Evolutionary conservation across 192 early-diverging fungal genomes (phyloP).

Genomic region (Backusella tarrabulga): DNA sequence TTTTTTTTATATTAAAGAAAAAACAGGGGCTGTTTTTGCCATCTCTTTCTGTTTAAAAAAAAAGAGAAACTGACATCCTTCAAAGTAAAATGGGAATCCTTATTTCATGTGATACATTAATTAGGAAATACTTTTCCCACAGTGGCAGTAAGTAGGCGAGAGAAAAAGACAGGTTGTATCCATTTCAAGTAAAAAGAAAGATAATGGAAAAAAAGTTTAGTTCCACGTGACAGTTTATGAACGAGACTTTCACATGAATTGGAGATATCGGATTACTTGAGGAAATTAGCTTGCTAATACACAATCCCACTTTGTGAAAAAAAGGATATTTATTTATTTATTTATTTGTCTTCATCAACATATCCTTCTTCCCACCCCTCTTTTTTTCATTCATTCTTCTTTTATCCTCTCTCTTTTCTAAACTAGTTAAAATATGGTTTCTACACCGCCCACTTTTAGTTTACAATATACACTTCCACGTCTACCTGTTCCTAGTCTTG

Average conservation of each 20-base stretch:
- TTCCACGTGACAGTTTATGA: neutral
- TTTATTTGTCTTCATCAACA: neutral
- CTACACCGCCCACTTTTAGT: conserved; percentile 33
- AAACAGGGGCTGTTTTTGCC: neutral
- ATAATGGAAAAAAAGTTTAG: neutral
- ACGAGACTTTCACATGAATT: neutral
- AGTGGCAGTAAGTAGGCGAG: neutral
- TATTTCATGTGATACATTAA: neutral
- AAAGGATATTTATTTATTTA: neutral
- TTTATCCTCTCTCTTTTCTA: neutral
- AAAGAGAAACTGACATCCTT: neutral
- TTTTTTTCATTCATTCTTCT: neutral
- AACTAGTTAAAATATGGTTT: neutral
- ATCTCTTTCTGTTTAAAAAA: neutral
- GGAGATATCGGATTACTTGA: neutral
- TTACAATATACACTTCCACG: conserved; percentile 54
- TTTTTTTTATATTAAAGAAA: too few relatives aligned
- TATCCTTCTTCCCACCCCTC: neutral
- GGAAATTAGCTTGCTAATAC: conserved; percentile 3
- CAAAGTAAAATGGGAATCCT: neutral
- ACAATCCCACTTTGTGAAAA: conserved; percentile 4
- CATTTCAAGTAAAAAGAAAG: neutral
- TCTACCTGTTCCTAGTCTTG: conserved; percentile 61
- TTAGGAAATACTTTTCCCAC: neutral
- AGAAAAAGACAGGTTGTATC: neutral